Percentiles rank a stretch among this genome's conserved stretches.
Evolutionary conservation across 2,329 filamentous ascomycete genomes (phyloP).

Genomic region (Diatrype stigma): DNA sequence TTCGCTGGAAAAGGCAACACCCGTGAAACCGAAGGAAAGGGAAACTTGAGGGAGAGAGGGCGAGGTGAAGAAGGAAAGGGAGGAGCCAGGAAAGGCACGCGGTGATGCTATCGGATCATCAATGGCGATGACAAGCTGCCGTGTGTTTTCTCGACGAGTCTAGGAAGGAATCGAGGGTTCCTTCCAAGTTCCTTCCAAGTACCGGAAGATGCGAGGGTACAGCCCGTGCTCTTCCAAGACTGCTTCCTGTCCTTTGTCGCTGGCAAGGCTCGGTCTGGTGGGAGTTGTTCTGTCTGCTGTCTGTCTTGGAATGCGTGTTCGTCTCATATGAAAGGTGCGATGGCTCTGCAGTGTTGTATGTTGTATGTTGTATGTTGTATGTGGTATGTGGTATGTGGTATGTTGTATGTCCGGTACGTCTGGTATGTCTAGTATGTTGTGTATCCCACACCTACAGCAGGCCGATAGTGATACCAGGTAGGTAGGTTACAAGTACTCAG

Average conservation of each 20-base stretch:
- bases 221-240: neutral
- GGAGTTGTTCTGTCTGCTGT: too few relatives aligned
- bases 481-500: too few relatives aligned
- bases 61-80: conserved; percentile 13
- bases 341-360: too few relatives aligned
- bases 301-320: neutral
- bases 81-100: conserved; percentile 19
- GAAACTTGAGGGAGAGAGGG: conserved; percentile 3
- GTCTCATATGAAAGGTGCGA: neutral
- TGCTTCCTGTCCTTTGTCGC: neutral
- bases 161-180: neutral
- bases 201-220: neutral
- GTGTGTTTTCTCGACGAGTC: neutral
- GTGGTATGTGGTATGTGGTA: too few relatives aligned
- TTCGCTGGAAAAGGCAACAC: neutral
- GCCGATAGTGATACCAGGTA: too few relatives aligned
- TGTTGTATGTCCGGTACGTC: too few relatives aligned
- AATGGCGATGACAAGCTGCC: conserved; percentile 21
- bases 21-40: neutral
- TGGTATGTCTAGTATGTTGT: too few relatives aligned
- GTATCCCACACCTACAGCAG: neutral
- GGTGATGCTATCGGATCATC: conserved; percentile 25
- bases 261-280: neutral
- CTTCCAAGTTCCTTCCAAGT: neutral
- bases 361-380: too few relatives aligned